Evolutionary conservation across 495 filamentous ascomycete species (phyloP).

Genomic region (Hypomontagnella submonticulosa): DNA sequence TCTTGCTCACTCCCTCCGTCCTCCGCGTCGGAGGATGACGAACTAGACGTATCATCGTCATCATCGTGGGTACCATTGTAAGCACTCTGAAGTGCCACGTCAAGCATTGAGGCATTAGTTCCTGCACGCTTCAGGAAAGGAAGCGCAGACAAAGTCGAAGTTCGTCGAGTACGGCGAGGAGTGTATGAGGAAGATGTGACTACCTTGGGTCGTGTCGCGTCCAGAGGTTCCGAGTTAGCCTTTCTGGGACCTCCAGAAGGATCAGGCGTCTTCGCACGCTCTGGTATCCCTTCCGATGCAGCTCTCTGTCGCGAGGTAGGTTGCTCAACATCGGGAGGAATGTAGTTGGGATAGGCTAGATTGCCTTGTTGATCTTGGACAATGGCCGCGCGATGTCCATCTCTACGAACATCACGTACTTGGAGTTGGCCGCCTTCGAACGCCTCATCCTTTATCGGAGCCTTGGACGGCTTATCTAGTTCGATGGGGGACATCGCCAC

Average conservation of each 20-base stretch:
- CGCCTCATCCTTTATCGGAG: slow-evolving; percentile 17
- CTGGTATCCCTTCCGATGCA: slow-evolving; percentile 18
- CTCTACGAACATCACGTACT: slow-evolving; percentile 20
- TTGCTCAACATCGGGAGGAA: slow-evolving; percentile 50
- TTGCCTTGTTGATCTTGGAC: slow-evolving; percentile 49
- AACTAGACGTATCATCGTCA: slow-evolving; percentile 37
- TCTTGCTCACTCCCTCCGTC: slow-evolving; percentile 33
- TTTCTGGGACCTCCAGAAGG: slow-evolving; percentile 26
- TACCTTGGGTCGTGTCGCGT: slow-evolving; percentile 19
- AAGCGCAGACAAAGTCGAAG: slow-evolving; percentile 22
- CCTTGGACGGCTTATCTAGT: slow-evolving; percentile 37
- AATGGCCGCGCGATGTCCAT: slow-evolving; percentile 43
- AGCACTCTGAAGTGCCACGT: slow-evolving; percentile 8
- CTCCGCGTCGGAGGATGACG: slow-evolving; percentile 45
- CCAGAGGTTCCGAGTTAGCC: slow-evolving; percentile 25
- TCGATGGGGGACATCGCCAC: slow-evolving; percentile 34
- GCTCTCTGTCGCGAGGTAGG: slow-evolving; percentile 37
- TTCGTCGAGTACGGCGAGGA: slow-evolving; percentile 12
- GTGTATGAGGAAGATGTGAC: slow-evolving; percentile 36
- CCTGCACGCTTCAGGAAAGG: slow-evolving; percentile 42
- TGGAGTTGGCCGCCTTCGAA: slow-evolving; percentile 10
- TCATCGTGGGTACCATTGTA: slow-evolving; percentile 2
- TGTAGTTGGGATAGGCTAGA: slow-evolving; percentile 51
- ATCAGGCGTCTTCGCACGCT: slow-evolving; percentile 8
- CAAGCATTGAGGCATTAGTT: slow-evolving; percentile 44